Conservation (phyloP, 2,329 filamentous ascomycete genomes). For the Corniculantispora saksenae region DNA sequence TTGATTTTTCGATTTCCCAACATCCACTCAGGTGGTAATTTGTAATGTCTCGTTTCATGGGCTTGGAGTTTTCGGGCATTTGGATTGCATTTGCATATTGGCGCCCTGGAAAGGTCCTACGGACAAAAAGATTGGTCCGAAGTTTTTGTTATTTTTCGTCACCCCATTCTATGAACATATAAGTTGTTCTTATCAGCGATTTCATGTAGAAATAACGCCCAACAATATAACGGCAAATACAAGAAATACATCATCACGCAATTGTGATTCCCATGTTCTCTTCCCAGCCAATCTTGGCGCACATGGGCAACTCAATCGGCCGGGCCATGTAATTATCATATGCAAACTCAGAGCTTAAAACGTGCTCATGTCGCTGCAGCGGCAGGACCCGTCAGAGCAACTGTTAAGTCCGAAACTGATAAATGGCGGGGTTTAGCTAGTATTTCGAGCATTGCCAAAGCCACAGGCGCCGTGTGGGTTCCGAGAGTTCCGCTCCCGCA, state of each 20-base stretch:
- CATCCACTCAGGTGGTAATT: slow-evolving; percentile 1
- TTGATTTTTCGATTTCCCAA: neutral
- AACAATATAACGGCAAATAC: slow-evolving; percentile 2
- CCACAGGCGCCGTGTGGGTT: neutral
- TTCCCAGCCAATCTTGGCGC: neutral
- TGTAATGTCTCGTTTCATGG: slow-evolving; percentile 9
- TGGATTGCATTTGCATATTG: slow-evolving; percentile 17
- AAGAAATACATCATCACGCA: neutral
- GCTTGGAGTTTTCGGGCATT: slow-evolving; percentile 10
- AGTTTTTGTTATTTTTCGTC: slow-evolving; percentile 1
- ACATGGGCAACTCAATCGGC: neutral
- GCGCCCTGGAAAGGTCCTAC: slow-evolving; percentile 10
- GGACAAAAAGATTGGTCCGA: slow-evolving; percentile 16
- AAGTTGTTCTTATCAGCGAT: slow-evolving; percentile 5
- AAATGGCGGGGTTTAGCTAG: neutral
- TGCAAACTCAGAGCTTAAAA: neutral
- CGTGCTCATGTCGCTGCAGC: too few species aligned
- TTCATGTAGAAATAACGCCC: slow-evolving; percentile 11
- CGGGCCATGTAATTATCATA: neutral
- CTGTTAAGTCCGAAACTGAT: neutral
- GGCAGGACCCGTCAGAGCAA: neutral
- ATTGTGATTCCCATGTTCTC: neutral
- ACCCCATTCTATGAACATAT: neutral
- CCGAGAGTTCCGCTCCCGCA: slow-evolving; percentile 8
- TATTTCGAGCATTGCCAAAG: neutral